Evolutionary conservation across 2,329 filamentous ascomycete species (phyloP), one percentile per base, ranked within the genome.

Genomic region (Penicillium sp.): DNA sequence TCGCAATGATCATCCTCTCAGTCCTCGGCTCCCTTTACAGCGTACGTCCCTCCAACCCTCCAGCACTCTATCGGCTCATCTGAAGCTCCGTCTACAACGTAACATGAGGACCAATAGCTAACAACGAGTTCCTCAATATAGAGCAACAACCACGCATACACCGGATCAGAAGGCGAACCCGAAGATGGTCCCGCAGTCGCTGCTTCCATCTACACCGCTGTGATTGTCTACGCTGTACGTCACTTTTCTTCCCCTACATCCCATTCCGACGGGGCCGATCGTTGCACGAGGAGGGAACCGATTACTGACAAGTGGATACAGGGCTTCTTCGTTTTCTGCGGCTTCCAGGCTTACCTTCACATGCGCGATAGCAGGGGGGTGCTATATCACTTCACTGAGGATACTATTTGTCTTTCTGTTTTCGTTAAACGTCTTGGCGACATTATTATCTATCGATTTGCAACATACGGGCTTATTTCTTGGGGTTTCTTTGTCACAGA

Each of bases 301-400:
- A 25, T 50, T 43, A 45, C 58, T 64, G 46, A 65, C 43, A 25
- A 29, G 22, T 14, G 16, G 29, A 25, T 10, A 16, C 58, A 95
- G 91, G 84, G 80, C 14, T 97, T 97, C 78, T 81, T 96, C 49
- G 79, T 95, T 42, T 96, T 95, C 75, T 97, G 92, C 73, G 88
- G 86, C 50, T 82, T 91, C 59, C 92, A 97, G 71, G 92, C 90
- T 56, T 82, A 87, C 65, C 80, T 96, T 54, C 90, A 97, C 72
- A 74, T 89, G 63, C 85, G 89, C 71, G 86, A 91, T 71, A 89
- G 83, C 72, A 80, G 88, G 71, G 80, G 87, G 91, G 91, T 57
- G 87, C 89, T 54, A 95, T 95, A 74, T 83, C 87, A 52, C 77
- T 95, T 67, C 79, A 76, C 62, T 82, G 66, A 66, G 53, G 43